phyloP scores from a whole-genome alignment of 495 filamentous ascomycete species.

The Penicillium goetzii region DNA sequence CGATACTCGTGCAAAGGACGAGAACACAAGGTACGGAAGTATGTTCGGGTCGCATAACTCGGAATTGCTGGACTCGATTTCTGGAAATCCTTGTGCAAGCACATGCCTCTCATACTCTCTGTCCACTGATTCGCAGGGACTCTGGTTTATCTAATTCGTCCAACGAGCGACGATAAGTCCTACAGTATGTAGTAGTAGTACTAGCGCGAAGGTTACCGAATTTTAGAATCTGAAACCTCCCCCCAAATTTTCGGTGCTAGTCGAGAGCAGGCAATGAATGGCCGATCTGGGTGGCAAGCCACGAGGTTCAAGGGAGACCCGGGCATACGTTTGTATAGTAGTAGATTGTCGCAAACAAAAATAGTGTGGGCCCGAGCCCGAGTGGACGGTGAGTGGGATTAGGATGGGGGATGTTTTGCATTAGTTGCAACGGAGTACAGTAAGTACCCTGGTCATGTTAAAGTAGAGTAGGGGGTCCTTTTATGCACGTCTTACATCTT shows the following conservation, averaged over 20 bases:
- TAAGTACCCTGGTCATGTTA: background rate
- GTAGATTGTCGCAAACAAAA: background rate
- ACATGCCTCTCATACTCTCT: conserved; percentile 1
- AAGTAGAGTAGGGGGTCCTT: background rate
- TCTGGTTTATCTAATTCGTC: background rate
- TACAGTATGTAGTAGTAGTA: background rate
- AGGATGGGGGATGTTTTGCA: background rate
- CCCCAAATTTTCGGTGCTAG: background rate
- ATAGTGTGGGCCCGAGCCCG: background rate
- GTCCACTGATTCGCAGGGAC: background rate
- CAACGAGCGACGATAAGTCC: background rate
- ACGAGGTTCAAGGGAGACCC: background rate
- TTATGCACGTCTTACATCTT: background rate
- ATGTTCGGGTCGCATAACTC: conserved; percentile 1
- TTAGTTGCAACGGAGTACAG: background rate
- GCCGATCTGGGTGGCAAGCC: conserved; percentile 10
- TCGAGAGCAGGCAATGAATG: background rate
- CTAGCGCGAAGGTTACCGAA: background rate
- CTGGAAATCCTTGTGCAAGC: conserved; percentile 2
- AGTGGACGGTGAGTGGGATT: background rate
- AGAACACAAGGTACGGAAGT: background rate
- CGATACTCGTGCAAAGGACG: background rate
- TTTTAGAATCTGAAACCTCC: background rate
- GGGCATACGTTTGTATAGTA: too few species aligned
- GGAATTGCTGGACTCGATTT: background rate